Percentiles rank a stretch among this genome's conserved stretches.
These are phyloP conservation scores for Mitragyna speciosa DNA, from an alignment of 257 asterid genomes.

Conservation along the genomic window DNA sequence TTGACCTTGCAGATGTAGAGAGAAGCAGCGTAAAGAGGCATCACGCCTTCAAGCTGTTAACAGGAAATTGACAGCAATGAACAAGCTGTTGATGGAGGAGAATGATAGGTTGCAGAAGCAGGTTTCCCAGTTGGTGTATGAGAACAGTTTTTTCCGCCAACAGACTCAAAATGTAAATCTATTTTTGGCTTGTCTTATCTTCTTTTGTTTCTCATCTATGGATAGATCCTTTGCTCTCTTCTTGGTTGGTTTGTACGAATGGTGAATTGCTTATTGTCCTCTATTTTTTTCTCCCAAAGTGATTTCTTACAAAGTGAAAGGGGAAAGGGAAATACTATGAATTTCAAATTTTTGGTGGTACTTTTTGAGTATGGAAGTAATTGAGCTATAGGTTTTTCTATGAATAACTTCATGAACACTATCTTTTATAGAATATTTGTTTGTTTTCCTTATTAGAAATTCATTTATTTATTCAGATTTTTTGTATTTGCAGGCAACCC, in stretches of 20 bases:
- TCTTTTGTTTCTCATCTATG: neutral
- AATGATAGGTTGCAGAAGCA: slow-evolving; percentile 96
- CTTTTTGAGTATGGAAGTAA: neutral
- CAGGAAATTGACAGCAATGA: slow-evolving; percentile 87
- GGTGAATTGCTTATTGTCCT: neutral
- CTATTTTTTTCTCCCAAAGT: neutral
- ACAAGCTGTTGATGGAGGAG: slow-evolving; percentile 97
- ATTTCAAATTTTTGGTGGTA: neutral
- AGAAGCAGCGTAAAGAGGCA: slow-evolving; percentile 91
- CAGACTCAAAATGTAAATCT: slow-evolving; percentile 64
- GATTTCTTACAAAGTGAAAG: too few relatives aligned
- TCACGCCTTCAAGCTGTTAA: slow-evolving; percentile 92
- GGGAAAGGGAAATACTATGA: neutral
- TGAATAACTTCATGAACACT: neutral
- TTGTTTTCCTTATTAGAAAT: neutral
- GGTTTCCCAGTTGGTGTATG: slow-evolving; percentile 89
- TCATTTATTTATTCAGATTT: neutral
- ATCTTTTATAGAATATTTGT: neutral
- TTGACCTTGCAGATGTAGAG: slow-evolving; percentile 66
- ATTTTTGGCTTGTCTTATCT: neutral
- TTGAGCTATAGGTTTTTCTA: neutral
- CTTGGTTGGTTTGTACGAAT: neutral
- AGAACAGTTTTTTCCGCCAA: slow-evolving; percentile 85
- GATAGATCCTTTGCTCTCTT: neutral
- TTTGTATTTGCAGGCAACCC: slow-evolving; percentile 50